Conservation (phyloP, 116 monocot genomes). For the Phalaenopsis hybrid region DNA sequence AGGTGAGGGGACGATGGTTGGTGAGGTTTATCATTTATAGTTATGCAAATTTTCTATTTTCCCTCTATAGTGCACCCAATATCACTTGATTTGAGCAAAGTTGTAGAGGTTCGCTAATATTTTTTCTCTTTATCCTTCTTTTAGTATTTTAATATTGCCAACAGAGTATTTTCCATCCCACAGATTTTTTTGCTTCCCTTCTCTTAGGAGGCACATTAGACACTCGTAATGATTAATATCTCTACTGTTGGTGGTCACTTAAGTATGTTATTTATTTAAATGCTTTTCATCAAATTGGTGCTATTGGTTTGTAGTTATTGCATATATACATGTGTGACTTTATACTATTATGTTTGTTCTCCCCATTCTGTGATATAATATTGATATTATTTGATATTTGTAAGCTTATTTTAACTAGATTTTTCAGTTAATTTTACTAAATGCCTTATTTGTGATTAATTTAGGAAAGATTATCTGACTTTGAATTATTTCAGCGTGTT, state of each 20-base stretch:
- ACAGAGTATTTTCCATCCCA: background rate
- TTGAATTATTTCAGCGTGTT: slow-evolving; percentile 34
- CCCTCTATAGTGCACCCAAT: background rate
- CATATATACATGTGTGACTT: background rate
- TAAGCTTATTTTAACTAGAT: background rate
- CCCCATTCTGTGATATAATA: background rate
- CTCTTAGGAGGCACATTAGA: background rate
- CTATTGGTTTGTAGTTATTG: background rate
- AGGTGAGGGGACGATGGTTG: background rate
- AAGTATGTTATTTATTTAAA: background rate
- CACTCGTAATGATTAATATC: background rate
- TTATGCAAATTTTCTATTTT: background rate
- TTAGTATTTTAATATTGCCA: background rate
- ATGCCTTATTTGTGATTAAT: background rate
- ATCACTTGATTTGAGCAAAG: background rate
- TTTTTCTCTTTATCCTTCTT: background rate
- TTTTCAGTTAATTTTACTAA: background rate
- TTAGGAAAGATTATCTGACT: background rate
- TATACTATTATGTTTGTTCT: background rate
- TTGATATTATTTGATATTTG: background rate
- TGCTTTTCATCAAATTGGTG: background rate
- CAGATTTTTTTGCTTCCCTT: background rate
- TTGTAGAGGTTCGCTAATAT: background rate
- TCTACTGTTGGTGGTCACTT: background rate
- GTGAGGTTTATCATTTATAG: background rate